Conservation (phyloP, 1,284 basidiomycete genomes). For the Wallemia hederae region DNA sequence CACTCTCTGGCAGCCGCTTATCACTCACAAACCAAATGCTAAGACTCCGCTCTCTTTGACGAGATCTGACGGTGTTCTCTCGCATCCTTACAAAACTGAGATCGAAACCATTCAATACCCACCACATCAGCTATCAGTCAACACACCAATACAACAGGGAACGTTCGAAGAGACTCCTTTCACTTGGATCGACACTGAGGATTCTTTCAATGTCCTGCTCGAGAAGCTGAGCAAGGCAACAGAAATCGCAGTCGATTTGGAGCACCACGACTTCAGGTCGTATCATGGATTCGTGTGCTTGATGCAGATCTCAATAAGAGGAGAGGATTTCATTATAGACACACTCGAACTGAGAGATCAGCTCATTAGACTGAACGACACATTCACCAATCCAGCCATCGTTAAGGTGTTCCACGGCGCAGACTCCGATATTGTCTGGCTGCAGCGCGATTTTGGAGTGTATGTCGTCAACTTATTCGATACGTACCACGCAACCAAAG, state of each 20-base stretch:
- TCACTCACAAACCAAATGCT: background rate
- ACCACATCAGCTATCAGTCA: conserved; percentile 1
- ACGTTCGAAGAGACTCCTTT: conserved; percentile 41
- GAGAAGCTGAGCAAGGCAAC: conserved; percentile 30
- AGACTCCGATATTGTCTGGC: conserved; percentile 77
- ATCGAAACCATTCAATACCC: conserved; percentile 6
- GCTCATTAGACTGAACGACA: conserved; percentile 24
- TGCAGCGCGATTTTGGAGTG: conserved; percentile 79
- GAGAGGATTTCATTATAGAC: conserved; percentile 66
- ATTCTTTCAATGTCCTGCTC: conserved; percentile 31
- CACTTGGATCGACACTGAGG: conserved; percentile 35
- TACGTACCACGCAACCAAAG: conserved; percentile 75
- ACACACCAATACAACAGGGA: conserved; percentile 18
- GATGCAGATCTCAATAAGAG: conserved; percentile 69
- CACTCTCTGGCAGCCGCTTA: background rate
- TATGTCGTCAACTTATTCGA: conserved; percentile 89
- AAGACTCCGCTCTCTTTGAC: background rate
- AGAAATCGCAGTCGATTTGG: conserved; percentile 79
- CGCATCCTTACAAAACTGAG: conserved; percentile 6
- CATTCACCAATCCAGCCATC: conserved; percentile 54
- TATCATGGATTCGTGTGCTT: conserved; percentile 71
- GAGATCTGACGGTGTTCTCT: background rate
- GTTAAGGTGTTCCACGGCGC: conserved; percentile 88
- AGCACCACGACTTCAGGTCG: conserved; percentile 63
- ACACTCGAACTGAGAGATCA: conserved; percentile 45